Percentiles rank a stretch among this genome's conserved stretches.
Conservation (phyloP, 2,329 filamentous ascomycete species). For the Talaromyces sp. region DNA sequence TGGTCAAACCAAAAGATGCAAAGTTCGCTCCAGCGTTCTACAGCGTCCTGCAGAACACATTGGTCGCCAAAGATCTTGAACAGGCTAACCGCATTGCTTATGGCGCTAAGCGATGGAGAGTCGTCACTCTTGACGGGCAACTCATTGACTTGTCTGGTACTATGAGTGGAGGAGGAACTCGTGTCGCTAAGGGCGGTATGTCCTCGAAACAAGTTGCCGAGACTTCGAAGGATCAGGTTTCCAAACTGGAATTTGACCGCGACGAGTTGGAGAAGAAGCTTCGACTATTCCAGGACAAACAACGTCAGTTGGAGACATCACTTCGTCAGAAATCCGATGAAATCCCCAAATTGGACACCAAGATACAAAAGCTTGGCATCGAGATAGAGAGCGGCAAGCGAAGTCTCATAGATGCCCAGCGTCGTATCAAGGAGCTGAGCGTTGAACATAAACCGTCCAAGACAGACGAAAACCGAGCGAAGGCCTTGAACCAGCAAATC, state of each 20-base stretch:
- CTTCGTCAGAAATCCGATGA: conserved; percentile 70
- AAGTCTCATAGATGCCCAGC: conserved; percentile 79
- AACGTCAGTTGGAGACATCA: conserved; percentile 71
- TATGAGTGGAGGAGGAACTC: conserved; percentile 94
- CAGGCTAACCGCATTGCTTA: conserved; percentile 98
- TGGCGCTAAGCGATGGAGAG: conserved; percentile 87
- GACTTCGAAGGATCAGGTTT: conserved; percentile 80
- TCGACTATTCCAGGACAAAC: conserved; percentile 77
- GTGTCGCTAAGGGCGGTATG: conserved; percentile 90
- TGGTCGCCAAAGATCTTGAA: conserved; percentile 88
- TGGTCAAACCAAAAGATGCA: conserved; percentile 84
- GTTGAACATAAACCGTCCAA: conserved; percentile 78
- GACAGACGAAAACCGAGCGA: conserved; percentile 71
- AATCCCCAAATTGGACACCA: conserved; percentile 81
- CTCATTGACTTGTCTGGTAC: conserved; percentile 97
- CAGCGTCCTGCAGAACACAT: conserved; percentile 88
- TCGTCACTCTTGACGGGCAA: conserved; percentile 91
- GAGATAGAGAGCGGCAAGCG: conserved; percentile 83
- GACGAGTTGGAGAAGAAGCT: conserved; percentile 81
- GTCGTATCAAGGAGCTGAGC: conserved; percentile 78
- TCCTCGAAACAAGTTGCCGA: conserved; percentile 91
- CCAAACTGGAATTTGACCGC: conserved; percentile 80
- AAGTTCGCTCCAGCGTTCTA: conserved; percentile 89
- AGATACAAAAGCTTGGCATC: conserved; percentile 83
- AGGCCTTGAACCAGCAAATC: conserved; percentile 73